Percentiles rank a stretch among this genome's conserved stretches.
Conservation (phyloP, 2,329 filamentous ascomycete species). For the Penicillium sp. region DNA sequence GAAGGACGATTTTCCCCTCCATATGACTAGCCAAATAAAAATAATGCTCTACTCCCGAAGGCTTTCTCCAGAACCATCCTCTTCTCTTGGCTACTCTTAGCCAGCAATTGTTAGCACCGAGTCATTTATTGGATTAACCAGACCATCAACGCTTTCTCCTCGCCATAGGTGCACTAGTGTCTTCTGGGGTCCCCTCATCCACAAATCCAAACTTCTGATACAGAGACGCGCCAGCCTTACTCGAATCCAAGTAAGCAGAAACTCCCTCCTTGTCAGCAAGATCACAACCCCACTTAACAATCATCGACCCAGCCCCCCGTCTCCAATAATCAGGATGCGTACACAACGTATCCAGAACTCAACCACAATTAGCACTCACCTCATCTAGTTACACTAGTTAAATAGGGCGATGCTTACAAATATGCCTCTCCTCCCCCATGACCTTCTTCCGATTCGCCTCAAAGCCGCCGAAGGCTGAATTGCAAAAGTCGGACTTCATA, state of each 20-base stretch:
- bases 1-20: too few species aligned
- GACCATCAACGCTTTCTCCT: too few species aligned
- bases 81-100: too few species aligned
- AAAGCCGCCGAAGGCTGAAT: constrained; percentile 19
- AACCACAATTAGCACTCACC: not conserved
- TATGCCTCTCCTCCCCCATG: constrained; percentile 21
- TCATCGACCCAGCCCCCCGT: constrained; percentile 42
- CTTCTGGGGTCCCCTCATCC: constrained; percentile 22
- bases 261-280: constrained; percentile 36
- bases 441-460: constrained; percentile 22
- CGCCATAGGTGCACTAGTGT: too few species aligned
- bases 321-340: constrained; percentile 45
- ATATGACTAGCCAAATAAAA: too few species aligned
- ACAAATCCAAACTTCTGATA: constrained; percentile 45
- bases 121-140: too few species aligned
- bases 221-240: constrained; percentile 34
- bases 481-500: constrained; percentile 14
- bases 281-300: constrained; percentile 42
- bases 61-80: too few species aligned
- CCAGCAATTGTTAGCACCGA: too few species aligned
- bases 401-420: not conserved
- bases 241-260: constrained; percentile 42
- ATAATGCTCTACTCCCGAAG: too few species aligned
- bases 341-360: constrained; percentile 24
- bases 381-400: not conserved